phyloP scores from a whole-genome alignment of 306 rosid genomes.

The Medicago truncatula region MtrunA17r5.0-ANR NC_053048.1:40525501-40526000 shows the following conservation, averaged over 20 bases:
- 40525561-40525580: too few species aligned
- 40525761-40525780: conserved; percentile 50
- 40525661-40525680: background rate
- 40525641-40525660: too few species aligned
- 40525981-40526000: conserved; percentile 41
- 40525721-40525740: conserved; percentile 55
- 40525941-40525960: too few species aligned
- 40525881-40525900: conserved; percentile 42
- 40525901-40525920: conserved; percentile 44
- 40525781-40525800: conserved; percentile 52
- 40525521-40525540: too few species aligned
- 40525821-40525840: conserved; percentile 48
- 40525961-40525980: background rate
- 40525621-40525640: too few species aligned
- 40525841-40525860: conserved; percentile 35
- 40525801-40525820: conserved; percentile 30
- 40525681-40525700: background rate
- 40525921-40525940: too few species aligned
- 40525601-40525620: too few species aligned
- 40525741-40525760: conserved; percentile 49
- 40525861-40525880: conserved; percentile 58
- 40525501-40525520: too few species aligned
- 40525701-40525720: conserved; percentile 46
- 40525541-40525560: too few species aligned
- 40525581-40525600: too few species aligned